A percentile compares a stretch with the other conserved stretches of the same genome.
Evolutionary conservation across 2,329 filamentous ascomycete species (phyloP).

Genomic region (Gnomoniopsis smithogilvyi): DNA sequence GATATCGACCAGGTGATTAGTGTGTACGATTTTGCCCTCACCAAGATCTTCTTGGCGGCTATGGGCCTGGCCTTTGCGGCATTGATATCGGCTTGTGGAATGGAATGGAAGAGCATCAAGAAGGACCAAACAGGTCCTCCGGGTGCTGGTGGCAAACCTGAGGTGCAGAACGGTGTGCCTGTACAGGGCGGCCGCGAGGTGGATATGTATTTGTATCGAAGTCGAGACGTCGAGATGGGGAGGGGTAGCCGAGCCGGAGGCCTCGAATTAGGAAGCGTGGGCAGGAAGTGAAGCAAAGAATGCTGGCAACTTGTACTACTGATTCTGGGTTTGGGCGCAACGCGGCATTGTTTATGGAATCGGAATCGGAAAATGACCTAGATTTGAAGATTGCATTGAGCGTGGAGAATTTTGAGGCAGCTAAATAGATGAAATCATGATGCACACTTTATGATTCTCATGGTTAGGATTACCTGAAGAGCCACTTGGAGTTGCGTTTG

Average conservation of each 20-base stretch:
- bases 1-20: conserved; percentile 51
- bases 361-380: too few relatives aligned
- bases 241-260: not conserved
- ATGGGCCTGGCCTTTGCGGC: conserved; percentile 53
- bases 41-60: conserved; percentile 59
- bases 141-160: not conserved
- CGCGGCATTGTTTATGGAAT: too few relatives aligned
- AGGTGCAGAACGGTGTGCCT: not conserved
- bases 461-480: too few relatives aligned
- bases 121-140: conserved; percentile 31
- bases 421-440: too few relatives aligned
- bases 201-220: not conserved
- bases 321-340: too few relatives aligned
- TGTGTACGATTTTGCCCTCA: conserved; percentile 65
- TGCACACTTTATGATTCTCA: too few relatives aligned
- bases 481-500: too few relatives aligned
- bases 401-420: too few relatives aligned
- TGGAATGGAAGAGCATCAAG: conserved; percentile 70
- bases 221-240: not conserved
- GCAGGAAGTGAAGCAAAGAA: not conserved
- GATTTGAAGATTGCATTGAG: too few relatives aligned
- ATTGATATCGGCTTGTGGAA: conserved; percentile 53
- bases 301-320: too few relatives aligned
- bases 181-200: not conserved
- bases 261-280: not conserved